phyloP scores from a whole-genome alignment of 2,329 filamentous ascomycete genomes.

The Aureobasidium pullulans region DNA sequence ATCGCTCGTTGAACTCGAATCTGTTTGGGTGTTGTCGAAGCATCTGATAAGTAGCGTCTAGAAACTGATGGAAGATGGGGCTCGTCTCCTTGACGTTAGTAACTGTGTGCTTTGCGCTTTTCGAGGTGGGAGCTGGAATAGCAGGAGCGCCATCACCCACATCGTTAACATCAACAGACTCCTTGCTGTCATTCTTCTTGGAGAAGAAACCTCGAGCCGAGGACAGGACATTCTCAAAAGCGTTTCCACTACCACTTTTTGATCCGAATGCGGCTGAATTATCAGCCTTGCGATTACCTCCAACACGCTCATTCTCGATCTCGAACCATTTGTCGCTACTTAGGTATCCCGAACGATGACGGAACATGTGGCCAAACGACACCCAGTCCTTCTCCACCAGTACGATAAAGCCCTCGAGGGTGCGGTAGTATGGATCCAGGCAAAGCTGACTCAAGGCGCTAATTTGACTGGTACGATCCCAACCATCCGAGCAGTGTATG shows the following conservation, averaged over 20 bases:
- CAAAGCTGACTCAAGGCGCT: constrained; percentile 88
- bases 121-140: constrained; percentile 31
- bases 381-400: constrained; percentile 97
- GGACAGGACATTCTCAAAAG: constrained; percentile 77
- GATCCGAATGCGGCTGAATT: constrained; percentile 52
- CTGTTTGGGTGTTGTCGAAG: constrained; percentile 76
- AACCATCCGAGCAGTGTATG: constrained; percentile 96
- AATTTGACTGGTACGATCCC: constrained; percentile 94
- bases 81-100: constrained; percentile 87
- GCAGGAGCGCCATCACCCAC: constrained; percentile 36
- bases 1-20: constrained; percentile 95
- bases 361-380: constrained; percentile 96
- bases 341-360: constrained; percentile 79
- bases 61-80: constrained; percentile 94
- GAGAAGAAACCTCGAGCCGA: constrained; percentile 81
- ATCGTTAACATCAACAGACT: constrained; percentile 56
- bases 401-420: constrained; percentile 88
- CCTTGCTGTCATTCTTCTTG: constrained; percentile 62
- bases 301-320: constrained; percentile 70
- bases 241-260: constrained; percentile 58
- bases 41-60: constrained; percentile 89
- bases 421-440: constrained; percentile 91
- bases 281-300: constrained; percentile 39
- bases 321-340: constrained; percentile 92
- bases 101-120: constrained; percentile 45